These are phyloP conservation scores for Centaurea solstitialis DNA, from an alignment of 129 eudicot species.

Conservation along the genomic window DNA sequence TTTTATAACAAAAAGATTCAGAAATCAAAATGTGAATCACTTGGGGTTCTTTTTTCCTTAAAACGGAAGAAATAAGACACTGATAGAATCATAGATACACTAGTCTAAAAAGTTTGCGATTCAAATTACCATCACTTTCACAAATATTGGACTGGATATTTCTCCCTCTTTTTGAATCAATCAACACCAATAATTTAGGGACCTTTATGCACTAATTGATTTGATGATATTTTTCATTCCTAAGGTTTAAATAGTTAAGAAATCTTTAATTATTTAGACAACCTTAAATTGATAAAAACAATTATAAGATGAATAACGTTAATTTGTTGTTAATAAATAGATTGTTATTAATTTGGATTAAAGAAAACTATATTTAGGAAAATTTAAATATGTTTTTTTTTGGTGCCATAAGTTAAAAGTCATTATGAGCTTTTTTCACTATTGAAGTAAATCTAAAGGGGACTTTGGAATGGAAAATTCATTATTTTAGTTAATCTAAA, in stretches of 20 bases:
- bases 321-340: not conserved
- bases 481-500: too few relatives aligned
- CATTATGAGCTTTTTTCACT: too few relatives aligned
- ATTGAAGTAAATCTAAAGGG: too few relatives aligned
- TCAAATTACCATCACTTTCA: conserved; percentile 22
- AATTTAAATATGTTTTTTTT: too few relatives aligned
- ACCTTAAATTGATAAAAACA: not conserved
- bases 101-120: not conserved
- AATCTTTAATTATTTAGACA: not conserved
- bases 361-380: too few relatives aligned
- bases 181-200: conserved; percentile 23
- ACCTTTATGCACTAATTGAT: not conserved
- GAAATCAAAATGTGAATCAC: not conserved
- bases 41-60: not conserved
- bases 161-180: not conserved
- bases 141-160: not conserved
- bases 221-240: not conserved
- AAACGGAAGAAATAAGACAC: conserved; percentile 20
- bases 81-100: not conserved
- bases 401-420: too few relatives aligned
- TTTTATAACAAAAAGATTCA: not conserved
- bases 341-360: too few relatives aligned
- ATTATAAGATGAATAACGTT: not conserved
- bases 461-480: too few relatives aligned
- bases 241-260: not conserved